phyloP scores from a whole-genome alignment of 2,329 filamentous ascomycete genomes.

The Aspergillus pseudoviridinutans region DNA sequence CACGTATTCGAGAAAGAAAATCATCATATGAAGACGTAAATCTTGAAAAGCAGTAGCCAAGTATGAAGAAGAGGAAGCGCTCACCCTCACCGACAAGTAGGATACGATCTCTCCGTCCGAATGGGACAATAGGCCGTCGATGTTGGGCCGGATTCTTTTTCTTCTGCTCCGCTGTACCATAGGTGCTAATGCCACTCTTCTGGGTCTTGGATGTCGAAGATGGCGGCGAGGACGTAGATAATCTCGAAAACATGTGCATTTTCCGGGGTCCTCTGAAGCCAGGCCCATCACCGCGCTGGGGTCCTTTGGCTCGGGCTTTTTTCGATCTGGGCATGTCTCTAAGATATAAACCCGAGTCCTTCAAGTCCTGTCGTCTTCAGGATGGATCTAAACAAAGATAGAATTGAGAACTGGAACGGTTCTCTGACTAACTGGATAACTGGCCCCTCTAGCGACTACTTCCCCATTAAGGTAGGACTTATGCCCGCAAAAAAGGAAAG shows the following conservation, averaged over 20 bases:
- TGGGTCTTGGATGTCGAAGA: conserved; percentile 1
- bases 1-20: conserved; percentile 3
- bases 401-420: background rate
- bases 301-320: conserved; percentile 12
- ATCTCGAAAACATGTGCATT: conserved; percentile 25
- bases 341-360: background rate
- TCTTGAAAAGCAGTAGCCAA: conserved; percentile 2
- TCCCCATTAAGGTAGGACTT: background rate
- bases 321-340: conserved; percentile 23
- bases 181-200: conserved; percentile 1
- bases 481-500: background rate
- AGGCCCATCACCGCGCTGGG: background rate
- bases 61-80: conserved; percentile 16
- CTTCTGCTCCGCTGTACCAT: conserved; percentile 6
- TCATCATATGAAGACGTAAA: conserved; percentile 1
- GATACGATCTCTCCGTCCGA: conserved; percentile 39
- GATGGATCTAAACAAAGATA: background rate
- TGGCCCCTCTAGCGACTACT: background rate
- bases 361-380: background rate
- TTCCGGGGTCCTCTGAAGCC: conserved; percentile 12
- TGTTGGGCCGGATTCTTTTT: conserved; percentile 16
- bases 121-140: conserved; percentile 36
- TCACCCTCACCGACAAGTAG: conserved; percentile 44
- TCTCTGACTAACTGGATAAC: background rate
- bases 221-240: conserved; percentile 17